phyloP scores from a whole-genome alignment of 441 rosid species.

The Gossypium schwendimanii region DNA sequence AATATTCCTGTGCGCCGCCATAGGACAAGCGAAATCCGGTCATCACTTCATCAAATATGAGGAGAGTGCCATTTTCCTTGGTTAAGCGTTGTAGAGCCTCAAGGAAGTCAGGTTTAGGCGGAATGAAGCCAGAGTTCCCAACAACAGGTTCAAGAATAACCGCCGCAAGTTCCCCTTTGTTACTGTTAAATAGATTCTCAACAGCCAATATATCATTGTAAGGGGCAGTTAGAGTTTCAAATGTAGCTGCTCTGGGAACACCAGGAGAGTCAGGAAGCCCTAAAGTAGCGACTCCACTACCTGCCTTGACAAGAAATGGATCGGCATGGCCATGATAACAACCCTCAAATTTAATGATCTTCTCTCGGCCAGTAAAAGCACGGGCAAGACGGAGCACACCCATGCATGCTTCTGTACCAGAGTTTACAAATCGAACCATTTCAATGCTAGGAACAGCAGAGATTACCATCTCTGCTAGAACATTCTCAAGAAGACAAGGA shows the following conservation, averaged over 20 bases:
- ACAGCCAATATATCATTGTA: slow-evolving; percentile 60
- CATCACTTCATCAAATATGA: slow-evolving; percentile 93
- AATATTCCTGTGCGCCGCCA: slow-evolving; percentile 92
- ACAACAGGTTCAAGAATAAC: slow-evolving; percentile 87
- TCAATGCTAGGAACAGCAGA: slow-evolving; percentile 86
- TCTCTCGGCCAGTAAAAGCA: slow-evolving; percentile 60
- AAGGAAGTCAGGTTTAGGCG: slow-evolving; percentile 67
- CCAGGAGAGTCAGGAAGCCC: slow-evolving; percentile 90
- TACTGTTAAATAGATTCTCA: slow-evolving; percentile 41
- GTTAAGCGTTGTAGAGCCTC: slow-evolving; percentile 47
- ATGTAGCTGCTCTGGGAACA: slow-evolving; percentile 75
- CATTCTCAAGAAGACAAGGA: slow-evolving; percentile 89
- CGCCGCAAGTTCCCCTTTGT: slow-evolving; percentile 69
- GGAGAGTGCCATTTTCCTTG: slow-evolving; percentile 54
- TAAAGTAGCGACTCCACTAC: slow-evolving; percentile 89
- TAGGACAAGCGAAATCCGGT: slow-evolving; percentile 80
- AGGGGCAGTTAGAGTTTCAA: slow-evolving; percentile 68
- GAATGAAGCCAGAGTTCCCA: slow-evolving; percentile 78
- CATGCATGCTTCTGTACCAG: slow-evolving; percentile 97
- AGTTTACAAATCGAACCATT: slow-evolving; percentile 88
- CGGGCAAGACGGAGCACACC: slow-evolving; percentile 88
- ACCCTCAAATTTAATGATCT: slow-evolving; percentile 83
- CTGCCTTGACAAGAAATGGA: slow-evolving; percentile 87
- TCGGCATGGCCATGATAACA: slow-evolving; percentile 96
- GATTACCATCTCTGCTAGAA: slow-evolving; percentile 78